Base-by-base conservation (phyloP, 2,329 filamentous ascomycete species). In the Fusarium domesticum region DNA sequence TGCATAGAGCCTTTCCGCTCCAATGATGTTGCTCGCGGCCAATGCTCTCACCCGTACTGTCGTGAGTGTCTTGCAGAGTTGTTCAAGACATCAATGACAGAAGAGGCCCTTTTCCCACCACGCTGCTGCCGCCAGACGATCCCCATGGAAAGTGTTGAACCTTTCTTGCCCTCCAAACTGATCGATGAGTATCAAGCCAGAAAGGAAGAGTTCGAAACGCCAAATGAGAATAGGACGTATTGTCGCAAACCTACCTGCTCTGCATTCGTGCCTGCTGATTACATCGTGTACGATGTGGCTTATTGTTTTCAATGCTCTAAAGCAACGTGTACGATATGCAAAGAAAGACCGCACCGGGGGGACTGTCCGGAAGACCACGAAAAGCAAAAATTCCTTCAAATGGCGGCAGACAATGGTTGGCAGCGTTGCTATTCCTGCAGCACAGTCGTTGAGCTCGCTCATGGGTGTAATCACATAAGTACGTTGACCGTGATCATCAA, bases 381-480 rank as follows among this genome's bases (percentile, higher is more conserved):
- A 0, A 48, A 72, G 0, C 63, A 74, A 34, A 53, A 69, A 23
- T 34, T 79, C 0, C 46, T 80, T 0, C 39, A 59, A 0, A 39
- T 73, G 1, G 76, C 75, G 0, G 39, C 40, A 0, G 45, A 65
- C 1, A 60, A 75, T 2, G 66, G 70, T 0, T 83, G 78, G 79
- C 70, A 76, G 53, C 63, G 68, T 2, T 83, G 79, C 42, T 59
- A 52, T 3, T 35, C 44, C 0, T 84, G 80, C 48, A 48, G 48
- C 0, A 48, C 61, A 0, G 16, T 82, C 11, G 68, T 83, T 0
- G 77, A 81, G 57, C 59, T 79, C 0, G 36, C 59, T 0, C 10
- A 35, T 1, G 79, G 80, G 0, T 83, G 80, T 42, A 69, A 76
- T 37, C 78, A 83, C 42, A 81, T 83, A 3, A 77, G 78, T 81